A percentile compares a stretch with the other conserved stretches of the same genome.
These are phyloP conservation scores for Tricholoma sp. DNA, from an alignment of 768 basidiomycete genomes.

Conservation along the genomic window DNA sequence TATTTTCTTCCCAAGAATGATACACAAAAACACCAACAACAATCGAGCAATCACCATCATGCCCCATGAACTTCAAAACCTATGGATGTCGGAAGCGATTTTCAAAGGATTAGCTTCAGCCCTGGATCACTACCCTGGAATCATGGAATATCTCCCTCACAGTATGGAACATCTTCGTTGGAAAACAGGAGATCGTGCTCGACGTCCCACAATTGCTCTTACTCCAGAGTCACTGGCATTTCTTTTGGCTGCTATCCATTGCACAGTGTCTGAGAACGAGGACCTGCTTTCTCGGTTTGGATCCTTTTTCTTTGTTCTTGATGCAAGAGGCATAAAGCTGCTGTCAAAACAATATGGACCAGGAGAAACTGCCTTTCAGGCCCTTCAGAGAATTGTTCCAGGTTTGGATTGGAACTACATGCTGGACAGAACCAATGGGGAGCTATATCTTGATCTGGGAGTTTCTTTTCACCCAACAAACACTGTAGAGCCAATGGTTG, in stretches of 20 bases:
- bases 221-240: neutral
- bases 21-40: neutral
- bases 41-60: neutral
- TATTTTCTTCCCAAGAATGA: neutral
- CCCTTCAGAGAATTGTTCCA: neutral
- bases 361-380: neutral
- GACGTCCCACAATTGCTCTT: neutral
- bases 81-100: neutral
- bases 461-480: neutral
- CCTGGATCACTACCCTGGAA: neutral
- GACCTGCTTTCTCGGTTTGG: neutral
- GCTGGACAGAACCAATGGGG: neutral
- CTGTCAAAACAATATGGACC: neutral
- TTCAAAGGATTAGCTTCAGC: neutral
- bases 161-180: neutral
- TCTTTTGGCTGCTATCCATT: neutral
- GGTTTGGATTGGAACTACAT: neutral
- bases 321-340: neutral
- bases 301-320: neutral
- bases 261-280: neutral
- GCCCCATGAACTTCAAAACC: neutral
- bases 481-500: neutral
- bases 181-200: neutral
- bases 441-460: neutral
- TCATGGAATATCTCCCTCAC: neutral